Base-by-base conservation (phyloP, 495 filamentous ascomycete species). In the Penicillium herquei region DNA sequence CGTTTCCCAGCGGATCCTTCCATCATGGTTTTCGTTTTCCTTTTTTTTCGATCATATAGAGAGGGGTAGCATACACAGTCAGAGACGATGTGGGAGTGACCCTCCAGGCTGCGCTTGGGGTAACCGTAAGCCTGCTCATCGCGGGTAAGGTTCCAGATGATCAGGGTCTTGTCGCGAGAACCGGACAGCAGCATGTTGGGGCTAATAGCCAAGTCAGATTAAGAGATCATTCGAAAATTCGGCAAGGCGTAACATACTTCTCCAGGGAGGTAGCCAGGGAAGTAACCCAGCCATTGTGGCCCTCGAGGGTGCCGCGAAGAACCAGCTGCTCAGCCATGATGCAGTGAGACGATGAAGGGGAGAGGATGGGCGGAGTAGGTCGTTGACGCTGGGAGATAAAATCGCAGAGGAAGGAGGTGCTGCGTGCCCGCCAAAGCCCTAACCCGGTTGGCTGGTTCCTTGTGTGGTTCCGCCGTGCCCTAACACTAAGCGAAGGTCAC, bases 131-230 rank as follows among this genome's bases (percentile, higher is more conserved):
- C 84, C 75, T 87, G 85, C 79, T 98, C 94, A 76, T 99, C 94
- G 77, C 94, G 93, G 77, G 94, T 98, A 65, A 99, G 87, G 87
- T 96, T 96, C 94, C 94, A 99, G 86, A 99, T 93, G 81, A 99
- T 99, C 73, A 99, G 82, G 66, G 90, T 90, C 86, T 98, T 96
- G 86, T 99, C 94, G 76, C 94, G 91, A 77, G 84, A 89, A 67
- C 84, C 92, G 56, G 94, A 99, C 62, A 99, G 88, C 71, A 99
- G 92, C 95, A 99, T 99, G 85, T 99, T 97, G 70, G 95, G 95
- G 88, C 89, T 92, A 74, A 69, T 77, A 64, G 59, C 55, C 32
- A 67, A 64, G 72, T 74, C 65, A 76, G 73, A 71, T 64, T 48
- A 62, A 46, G 51, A 60, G 62, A 65, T 61, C 57, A 58, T 65